phyloP scores from a whole-genome alignment of 176 grass and related monocot genomes.

The Secale cereale region DNA sequence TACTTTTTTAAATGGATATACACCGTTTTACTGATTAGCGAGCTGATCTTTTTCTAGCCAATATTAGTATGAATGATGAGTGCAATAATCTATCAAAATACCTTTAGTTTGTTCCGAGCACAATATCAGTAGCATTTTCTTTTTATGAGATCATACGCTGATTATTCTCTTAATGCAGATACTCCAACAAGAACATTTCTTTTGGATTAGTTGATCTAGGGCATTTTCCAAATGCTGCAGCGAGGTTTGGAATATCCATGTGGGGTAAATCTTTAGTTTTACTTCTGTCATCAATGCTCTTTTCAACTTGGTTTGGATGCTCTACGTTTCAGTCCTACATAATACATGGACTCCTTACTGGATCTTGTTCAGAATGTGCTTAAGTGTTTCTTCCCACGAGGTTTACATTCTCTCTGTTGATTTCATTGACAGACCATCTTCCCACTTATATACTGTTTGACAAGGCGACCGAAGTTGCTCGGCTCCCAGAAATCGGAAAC shows the following conservation, averaged over 20 bases:
- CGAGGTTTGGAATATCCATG: slow-evolving; percentile 90
- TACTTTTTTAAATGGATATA: too few relatives aligned
- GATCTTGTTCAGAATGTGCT: slow-evolving; percentile 1
- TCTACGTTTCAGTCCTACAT: slow-evolving; percentile 5
- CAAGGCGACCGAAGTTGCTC: slow-evolving; percentile 65
- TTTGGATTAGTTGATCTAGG: slow-evolving; percentile 96
- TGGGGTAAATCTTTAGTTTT: slow-evolving; percentile 49
- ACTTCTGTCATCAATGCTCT: not conserved
- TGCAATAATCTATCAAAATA: slow-evolving; percentile 18
- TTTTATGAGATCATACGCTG: not conserved
- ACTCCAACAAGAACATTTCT: slow-evolving; percentile 88
- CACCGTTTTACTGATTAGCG: slow-evolving; percentile 1
- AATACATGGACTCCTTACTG: slow-evolving; percentile 6
- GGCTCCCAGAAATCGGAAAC: slow-evolving; percentile 71
- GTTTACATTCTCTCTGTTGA: slow-evolving; percentile 12
- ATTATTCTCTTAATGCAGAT: slow-evolving; percentile 56
- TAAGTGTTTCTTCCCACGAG: not conserved
- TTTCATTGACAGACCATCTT: slow-evolving; percentile 75
- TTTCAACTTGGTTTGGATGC: slow-evolving; percentile 13
- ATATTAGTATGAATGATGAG: slow-evolving; percentile 6
- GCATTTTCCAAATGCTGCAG: slow-evolving; percentile 95
- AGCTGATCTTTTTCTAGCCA: slow-evolving; percentile 8
- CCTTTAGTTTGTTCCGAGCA: slow-evolving; percentile 12
- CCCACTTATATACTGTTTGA: slow-evolving; percentile 97
- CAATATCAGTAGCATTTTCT: not conserved